These are phyloP conservation scores for Pseudopyricularia cyperi DNA, from an alignment of 2,329 filamentous ascomycete species.

Conservation along the genomic window DNA sequence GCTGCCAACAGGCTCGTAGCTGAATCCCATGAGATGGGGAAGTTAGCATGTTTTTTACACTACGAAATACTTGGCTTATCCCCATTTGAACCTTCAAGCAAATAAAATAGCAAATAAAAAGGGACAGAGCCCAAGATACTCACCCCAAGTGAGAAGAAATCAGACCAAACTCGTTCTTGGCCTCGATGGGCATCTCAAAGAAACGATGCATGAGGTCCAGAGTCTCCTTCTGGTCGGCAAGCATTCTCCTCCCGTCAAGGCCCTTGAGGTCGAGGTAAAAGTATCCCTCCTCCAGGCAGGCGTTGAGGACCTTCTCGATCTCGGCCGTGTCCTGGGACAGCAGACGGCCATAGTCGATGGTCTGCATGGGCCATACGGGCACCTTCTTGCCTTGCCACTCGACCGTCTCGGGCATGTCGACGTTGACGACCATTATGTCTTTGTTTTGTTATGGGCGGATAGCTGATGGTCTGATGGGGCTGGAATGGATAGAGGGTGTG, in stretches of 20 bases:
- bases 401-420: slow-evolving; percentile 27
- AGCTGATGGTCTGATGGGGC: too few relatives aligned
- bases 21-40: slow-evolving; percentile 6
- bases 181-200: slow-evolving; percentile 37
- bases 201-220: slow-evolving; percentile 42
- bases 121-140: slow-evolving; percentile 3
- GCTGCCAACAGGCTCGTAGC: slow-evolving; percentile 35
- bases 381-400: slow-evolving; percentile 35
- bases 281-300: slow-evolving; percentile 37
- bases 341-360: slow-evolving; percentile 35
- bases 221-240: slow-evolving; percentile 37
- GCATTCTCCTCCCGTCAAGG: slow-evolving; percentile 38
- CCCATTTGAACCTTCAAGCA: neutral
- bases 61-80: neutral
- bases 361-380: slow-evolving; percentile 37
- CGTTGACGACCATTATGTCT: slow-evolving; percentile 21
- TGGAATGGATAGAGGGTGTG: too few relatives aligned
- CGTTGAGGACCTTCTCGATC: slow-evolving; percentile 34
- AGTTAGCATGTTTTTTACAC: neutral
- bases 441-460: neutral
- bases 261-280: slow-evolving; percentile 41
- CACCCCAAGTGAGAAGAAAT: slow-evolving; percentile 38
- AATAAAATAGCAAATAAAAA: neutral
- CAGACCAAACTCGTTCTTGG: slow-evolving; percentile 43
- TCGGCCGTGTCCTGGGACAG: slow-evolving; percentile 41